Conservation (phyloP, 345 rosid species). For the Populus davidiana region DNA sequence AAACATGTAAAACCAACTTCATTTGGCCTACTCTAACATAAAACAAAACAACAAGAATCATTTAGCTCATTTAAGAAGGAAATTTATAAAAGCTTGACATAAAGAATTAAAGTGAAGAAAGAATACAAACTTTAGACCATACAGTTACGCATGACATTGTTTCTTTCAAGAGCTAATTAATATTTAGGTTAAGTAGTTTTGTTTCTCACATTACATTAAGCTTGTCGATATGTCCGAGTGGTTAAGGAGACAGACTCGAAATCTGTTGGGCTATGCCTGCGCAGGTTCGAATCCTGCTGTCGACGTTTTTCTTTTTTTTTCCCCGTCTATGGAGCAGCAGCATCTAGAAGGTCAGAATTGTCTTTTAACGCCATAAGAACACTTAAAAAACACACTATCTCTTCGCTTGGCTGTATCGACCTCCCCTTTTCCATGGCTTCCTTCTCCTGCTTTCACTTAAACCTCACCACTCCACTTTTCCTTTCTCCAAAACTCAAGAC, state of each 20-base stretch:
- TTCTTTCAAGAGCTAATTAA: no score
- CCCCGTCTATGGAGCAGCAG: not conserved
- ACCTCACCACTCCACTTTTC: slow-evolving; percentile 15
- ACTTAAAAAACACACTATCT: not conserved
- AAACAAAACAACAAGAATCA: no score
- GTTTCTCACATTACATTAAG: rapidly evolving
- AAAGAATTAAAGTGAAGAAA: no score
- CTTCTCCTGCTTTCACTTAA: not conserved
- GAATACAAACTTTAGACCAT: no score
- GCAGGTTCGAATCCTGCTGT: slow-evolving; percentile 92
- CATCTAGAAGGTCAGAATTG: not conserved
- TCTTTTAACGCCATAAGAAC: not conserved
- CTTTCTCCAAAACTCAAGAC: slow-evolving; percentile 13
- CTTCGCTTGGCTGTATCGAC: no score
- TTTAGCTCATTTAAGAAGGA: no score
- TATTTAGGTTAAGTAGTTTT: no score
- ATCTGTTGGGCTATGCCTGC: slow-evolving; percentile 84
- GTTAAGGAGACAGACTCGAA: slow-evolving; percentile 96
- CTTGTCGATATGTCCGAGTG: slow-evolving; percentile 94
- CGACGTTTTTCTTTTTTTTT: slow-evolving; percentile 25
- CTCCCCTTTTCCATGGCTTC: not conserved
- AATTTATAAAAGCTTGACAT: no score
- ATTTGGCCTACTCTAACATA: no score
- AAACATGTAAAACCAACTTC: no score
- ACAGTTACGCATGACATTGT: no score